Conservation (phyloP, 192 early-diverging fungal genomes). For the Coemansia sp. region DNA sequence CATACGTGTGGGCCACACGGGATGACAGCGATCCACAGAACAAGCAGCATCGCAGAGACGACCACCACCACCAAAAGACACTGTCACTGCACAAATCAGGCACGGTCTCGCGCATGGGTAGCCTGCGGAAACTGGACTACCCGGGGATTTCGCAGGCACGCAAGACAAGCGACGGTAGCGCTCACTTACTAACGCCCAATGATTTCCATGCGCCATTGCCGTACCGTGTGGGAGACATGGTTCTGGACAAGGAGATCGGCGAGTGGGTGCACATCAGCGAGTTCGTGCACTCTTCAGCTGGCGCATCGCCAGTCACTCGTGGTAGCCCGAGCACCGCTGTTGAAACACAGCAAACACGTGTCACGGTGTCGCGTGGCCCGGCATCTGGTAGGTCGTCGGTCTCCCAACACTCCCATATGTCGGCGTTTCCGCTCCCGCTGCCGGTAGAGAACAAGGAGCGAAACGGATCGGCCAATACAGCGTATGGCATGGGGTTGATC, state of each 20-base stretch:
- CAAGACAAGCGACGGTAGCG: constrained; percentile 48
- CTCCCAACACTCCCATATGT: constrained; percentile 33
- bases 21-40: constrained; percentile 9
- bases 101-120: constrained; percentile 21
- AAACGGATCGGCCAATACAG: background rate
- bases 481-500: constrained; percentile 39
- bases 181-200: constrained; percentile 34
- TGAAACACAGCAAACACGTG: background rate
- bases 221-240: constrained; percentile 48
- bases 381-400: constrained; percentile 38
- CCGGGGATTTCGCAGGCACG: constrained; percentile 26
- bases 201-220: constrained; percentile 38
- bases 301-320: constrained; percentile 9
- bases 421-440: constrained; percentile 44
- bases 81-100: constrained; percentile 12
- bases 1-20: constrained; percentile 21
- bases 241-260: constrained; percentile 34
- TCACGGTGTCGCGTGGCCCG: constrained; percentile 16
- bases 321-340: background rate
- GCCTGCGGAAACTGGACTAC: constrained; percentile 21
- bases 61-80: constrained; percentile 18
- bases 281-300: constrained; percentile 10
- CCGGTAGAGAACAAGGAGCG: constrained; percentile 13
- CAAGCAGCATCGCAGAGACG: constrained; percentile 11
- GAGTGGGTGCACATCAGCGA: constrained; percentile 51